Percentiles rank a stretch among this genome's conserved stretches.
Conservation (phyloP, 1,284 basidiomycete genomes). For the Gymnopus androsaceus region DNA sequence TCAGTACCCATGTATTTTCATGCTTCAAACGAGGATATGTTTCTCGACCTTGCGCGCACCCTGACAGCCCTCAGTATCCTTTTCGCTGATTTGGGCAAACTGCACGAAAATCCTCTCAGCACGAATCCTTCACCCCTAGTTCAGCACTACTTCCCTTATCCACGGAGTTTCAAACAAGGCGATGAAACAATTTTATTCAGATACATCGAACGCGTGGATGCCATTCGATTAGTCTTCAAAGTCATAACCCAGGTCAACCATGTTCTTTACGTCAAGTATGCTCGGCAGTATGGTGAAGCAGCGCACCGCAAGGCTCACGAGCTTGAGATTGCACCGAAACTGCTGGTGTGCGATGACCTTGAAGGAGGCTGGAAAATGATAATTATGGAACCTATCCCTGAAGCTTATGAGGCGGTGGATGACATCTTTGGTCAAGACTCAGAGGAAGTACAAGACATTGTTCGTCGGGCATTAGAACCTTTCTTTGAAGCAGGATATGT, state of each 20-base stretch:
- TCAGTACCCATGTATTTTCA: neutral
- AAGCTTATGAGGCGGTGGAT: constrained; percentile 8
- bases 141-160: neutral
- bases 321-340: constrained; percentile 15
- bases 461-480: neutral
- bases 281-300: constrained; percentile 14
- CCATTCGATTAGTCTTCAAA: constrained; percentile 12
- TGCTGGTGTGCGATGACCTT: constrained; percentile 11
- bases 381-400: constrained; percentile 18
- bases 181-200: neutral
- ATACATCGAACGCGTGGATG: constrained; percentile 12
- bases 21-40: neutral
- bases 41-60: neutral
- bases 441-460: neutral
- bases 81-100: constrained; percentile 16
- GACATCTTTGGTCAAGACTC: neutral
- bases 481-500: neutral
- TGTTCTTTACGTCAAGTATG: constrained; percentile 13
- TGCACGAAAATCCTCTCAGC: neutral
- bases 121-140: no score
- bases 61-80: constrained; percentile 11
- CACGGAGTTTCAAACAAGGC: neutral
- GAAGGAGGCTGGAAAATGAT: constrained; percentile 18
- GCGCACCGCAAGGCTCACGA: constrained; percentile 15
- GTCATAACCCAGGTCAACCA: neutral